These are phyloP conservation scores for Amauroascus verrucosus DNA, from an alignment of 2,329 filamentous ascomycete species.

Conservation along the genomic window DNA sequence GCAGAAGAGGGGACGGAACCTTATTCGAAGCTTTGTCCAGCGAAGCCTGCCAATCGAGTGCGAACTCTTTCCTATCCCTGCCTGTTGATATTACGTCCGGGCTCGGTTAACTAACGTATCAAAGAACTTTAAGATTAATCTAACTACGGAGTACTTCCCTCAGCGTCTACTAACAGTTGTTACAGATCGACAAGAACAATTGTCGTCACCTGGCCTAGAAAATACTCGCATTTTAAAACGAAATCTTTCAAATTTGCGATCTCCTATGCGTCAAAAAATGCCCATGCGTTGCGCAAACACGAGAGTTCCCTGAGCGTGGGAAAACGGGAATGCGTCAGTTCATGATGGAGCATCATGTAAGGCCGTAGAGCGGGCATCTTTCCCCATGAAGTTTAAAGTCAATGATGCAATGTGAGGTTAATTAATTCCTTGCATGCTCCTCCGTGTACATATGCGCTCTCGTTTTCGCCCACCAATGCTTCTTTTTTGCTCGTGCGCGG, in stretches of 20 bases:
- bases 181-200: too few relatives aligned
- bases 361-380: background rate
- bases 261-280: background rate
- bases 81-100: background rate
- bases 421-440: constrained; percentile 6
- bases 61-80: background rate
- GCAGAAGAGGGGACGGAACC: constrained; percentile 2
- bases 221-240: too few relatives aligned
- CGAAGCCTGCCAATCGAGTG: background rate
- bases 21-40: background rate
- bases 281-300: background rate
- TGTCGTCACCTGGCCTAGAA: too few relatives aligned
- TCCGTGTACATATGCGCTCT: background rate
- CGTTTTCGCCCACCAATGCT: background rate
- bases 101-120: background rate
- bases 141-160: too few relatives aligned
- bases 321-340: constrained; percentile 4
- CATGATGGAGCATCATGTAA: background rate
- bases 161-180: too few relatives aligned
- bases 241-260: background rate
- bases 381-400: constrained; percentile 1
- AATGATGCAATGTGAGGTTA: constrained; percentile 12
- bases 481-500: background rate
- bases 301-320: background rate
- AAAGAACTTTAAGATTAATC: too few relatives aligned